Conservation (phyloP, 2,329 filamentous ascomycete genomes). For the Beauveria sp. region DNA sequence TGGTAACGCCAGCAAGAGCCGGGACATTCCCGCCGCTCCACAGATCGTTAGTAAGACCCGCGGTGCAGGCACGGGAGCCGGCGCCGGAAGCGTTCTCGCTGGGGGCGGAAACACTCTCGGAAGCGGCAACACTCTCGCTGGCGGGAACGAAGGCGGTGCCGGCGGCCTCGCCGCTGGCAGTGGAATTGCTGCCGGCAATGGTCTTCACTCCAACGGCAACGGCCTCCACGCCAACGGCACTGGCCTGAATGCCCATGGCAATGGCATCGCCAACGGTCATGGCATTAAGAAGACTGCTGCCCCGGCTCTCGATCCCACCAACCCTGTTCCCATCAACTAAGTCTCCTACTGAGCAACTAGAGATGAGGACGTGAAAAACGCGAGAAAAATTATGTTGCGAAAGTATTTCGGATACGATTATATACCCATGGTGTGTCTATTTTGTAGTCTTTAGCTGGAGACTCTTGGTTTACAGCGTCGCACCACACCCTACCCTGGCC, state of each 20-base stretch:
- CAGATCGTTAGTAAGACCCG: constrained; percentile 40
- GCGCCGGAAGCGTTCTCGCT: constrained; percentile 8
- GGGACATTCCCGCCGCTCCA: constrained; percentile 58
- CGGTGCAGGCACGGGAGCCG: constrained; percentile 13
- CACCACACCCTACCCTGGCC: neutral
- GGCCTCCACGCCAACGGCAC: constrained; percentile 7
- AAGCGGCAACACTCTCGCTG: constrained; percentile 11
- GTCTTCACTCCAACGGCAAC: constrained; percentile 1
- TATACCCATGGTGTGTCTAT: constrained; percentile 11
- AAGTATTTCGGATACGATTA: constrained; percentile 7
- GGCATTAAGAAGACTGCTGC: constrained; percentile 1
- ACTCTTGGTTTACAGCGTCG: neutral
- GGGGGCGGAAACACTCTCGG: constrained; percentile 14
- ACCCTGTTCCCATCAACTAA: constrained; percentile 6
- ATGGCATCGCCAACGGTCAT: constrained; percentile 12
- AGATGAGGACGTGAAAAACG: neutral
- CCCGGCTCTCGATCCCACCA: constrained; percentile 2
- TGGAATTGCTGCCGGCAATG: constrained; percentile 7
- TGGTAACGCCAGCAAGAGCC: constrained; percentile 66
- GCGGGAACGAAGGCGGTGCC: constrained; percentile 11
- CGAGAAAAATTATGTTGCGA: neutral
- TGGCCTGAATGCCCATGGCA: constrained; percentile 14
- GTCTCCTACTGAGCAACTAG: neutral
- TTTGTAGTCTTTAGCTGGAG: neutral
- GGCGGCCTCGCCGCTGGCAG: constrained; percentile 14